Percentiles rank a stretch among this genome's conserved stretches.
These are phyloP conservation scores for Chytriomyces sp. DNA, from an alignment of 192 early-diverging fungal genomes.

Conservation along the genomic window DNA sequence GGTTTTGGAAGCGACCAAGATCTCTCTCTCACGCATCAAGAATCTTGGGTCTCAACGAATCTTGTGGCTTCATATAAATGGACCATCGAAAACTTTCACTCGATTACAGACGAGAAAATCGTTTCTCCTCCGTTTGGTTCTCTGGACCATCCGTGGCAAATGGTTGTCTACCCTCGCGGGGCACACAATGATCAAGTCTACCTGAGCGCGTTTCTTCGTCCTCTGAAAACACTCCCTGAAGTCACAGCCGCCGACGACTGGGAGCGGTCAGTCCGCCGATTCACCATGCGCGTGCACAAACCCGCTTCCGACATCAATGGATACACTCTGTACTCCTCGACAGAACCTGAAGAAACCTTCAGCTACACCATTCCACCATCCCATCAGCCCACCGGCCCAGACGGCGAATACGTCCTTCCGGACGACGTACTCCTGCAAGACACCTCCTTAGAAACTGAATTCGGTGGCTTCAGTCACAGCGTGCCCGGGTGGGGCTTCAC, in stretches of 20 bases:
- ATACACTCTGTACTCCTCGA: constrained; percentile 19
- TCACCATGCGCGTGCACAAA: constrained; percentile 39
- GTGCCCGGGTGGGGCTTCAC: constrained; percentile 55
- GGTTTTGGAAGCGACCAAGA: not conserved
- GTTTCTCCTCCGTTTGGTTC: constrained; percentile 57
- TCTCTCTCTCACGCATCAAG: not conserved
- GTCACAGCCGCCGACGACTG: constrained; percentile 41
- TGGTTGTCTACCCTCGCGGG: constrained; percentile 49
- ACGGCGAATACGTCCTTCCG: not conserved
- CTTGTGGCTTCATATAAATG: constrained; percentile 36
- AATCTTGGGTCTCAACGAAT: constrained; percentile 20
- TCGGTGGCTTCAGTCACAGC: constrained; percentile 35
- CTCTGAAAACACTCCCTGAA: constrained; percentile 41
- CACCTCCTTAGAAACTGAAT: constrained; percentile 28
- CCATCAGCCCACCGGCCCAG: not conserved
- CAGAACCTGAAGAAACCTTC: constrained; percentile 10
- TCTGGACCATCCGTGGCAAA: constrained; percentile 47
- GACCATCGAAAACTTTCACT: constrained; percentile 31
- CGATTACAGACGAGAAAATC: constrained; percentile 44
- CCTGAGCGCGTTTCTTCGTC: constrained; percentile 43
- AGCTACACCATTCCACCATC: constrained; percentile 16
- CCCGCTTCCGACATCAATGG: not conserved
- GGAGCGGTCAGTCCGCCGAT: constrained; percentile 38
- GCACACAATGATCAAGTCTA: constrained; percentile 24
- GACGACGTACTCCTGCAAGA: constrained; percentile 39